Base-by-base conservation (phyloP, 805 yeast species). In the Starmerella bombicola region DNA sequence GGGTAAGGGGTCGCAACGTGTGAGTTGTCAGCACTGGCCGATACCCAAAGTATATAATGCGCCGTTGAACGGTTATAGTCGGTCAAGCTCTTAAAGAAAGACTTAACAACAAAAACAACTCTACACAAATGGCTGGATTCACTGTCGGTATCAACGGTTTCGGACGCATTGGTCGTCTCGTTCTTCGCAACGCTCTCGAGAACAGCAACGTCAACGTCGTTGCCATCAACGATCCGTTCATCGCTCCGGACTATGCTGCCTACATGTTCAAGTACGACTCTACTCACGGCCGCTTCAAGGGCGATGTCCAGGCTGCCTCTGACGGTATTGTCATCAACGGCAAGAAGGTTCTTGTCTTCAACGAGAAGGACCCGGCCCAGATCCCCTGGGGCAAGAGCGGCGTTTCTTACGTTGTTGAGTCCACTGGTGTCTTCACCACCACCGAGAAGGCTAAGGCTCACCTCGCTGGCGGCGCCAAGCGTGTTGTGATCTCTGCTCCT, bases 241-340 rank as follows among this genome's bases (percentile, higher is more conserved):
- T 83, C 58, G 75, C 76, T 49, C 73, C 91, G 47, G 93, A 83
- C 55, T 83, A 83, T 67, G 94, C 94, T 59, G 81, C 94, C 51
- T 83, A 83, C 75, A 76, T 83, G 84, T 82, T 83, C 81, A 84
- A 83, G 73, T 83, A 82, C 69, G 95, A 83, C 68, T 81, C 94
- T 47, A 83, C 93, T 53, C 95, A 83, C 71, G 93, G 94, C 59
- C 70, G 69, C 62, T 84, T 65, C 78, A 65, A 69, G 60, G 95
- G 95, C 59, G 74, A 69, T 47, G 93, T 83, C 49, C 47, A 67
- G 54, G 59, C 65, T 52, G 73, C 73, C 52, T 83, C 68, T 49
- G 70, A 68, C 56, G 56, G 64, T 59, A 63, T 78, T 65, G 19
- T 47, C 41, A 74, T 83, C 61, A 73, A 78, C 62, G 88, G 84